Evolutionary conservation across 1,284 basidiomycete species (phyloP).

Genomic region (Pterulicium gracile): DNA sequence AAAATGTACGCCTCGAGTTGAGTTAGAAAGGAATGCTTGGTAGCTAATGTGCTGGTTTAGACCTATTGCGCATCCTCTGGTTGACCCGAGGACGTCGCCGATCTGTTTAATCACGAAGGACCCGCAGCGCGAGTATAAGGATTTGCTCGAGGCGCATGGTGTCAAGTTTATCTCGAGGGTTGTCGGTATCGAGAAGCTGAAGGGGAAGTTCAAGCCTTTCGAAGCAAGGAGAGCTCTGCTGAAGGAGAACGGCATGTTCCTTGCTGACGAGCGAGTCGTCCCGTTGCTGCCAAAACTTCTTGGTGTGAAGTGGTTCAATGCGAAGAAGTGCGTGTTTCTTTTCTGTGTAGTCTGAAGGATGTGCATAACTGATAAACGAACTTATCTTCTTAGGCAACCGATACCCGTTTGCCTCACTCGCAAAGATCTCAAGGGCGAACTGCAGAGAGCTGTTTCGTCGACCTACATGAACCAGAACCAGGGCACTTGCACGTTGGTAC

Average conservation of each 20-base stretch:
- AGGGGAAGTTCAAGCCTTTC: constrained; percentile 89
- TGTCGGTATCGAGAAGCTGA: constrained; percentile 84
- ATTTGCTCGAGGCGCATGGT: constrained; percentile 66
- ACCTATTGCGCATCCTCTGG: constrained; percentile 70
- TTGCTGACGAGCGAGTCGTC: constrained; percentile 87
- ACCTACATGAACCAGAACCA: constrained; percentile 92
- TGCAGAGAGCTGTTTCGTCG: constrained; percentile 83
- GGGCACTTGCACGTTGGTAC: constrained; percentile 80
- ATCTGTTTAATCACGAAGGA: constrained; percentile 93
- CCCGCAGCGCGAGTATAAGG: constrained; percentile 94
- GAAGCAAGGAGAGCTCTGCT: constrained; percentile 82
- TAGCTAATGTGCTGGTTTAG: constrained; percentile 26
- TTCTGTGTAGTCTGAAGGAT: neutral
- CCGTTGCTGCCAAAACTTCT: constrained; percentile 81
- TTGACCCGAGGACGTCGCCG: constrained; percentile 68
- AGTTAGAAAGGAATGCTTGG: constrained; percentile 5
- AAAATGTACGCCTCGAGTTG: constrained; percentile 55
- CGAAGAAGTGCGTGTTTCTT: constrained; percentile 66
- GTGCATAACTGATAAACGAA: constrained; percentile 3
- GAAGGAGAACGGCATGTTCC: constrained; percentile 85
- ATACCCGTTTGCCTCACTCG: constrained; percentile 82
- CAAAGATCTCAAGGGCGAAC: constrained; percentile 82
- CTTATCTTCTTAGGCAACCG: constrained; percentile 63
- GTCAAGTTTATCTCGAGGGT: constrained; percentile 88
- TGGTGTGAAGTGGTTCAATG: constrained; percentile 86